phyloP scores from a whole-genome alignment of 805 yeast species.

The Brettanomyces nanus region DNA sequence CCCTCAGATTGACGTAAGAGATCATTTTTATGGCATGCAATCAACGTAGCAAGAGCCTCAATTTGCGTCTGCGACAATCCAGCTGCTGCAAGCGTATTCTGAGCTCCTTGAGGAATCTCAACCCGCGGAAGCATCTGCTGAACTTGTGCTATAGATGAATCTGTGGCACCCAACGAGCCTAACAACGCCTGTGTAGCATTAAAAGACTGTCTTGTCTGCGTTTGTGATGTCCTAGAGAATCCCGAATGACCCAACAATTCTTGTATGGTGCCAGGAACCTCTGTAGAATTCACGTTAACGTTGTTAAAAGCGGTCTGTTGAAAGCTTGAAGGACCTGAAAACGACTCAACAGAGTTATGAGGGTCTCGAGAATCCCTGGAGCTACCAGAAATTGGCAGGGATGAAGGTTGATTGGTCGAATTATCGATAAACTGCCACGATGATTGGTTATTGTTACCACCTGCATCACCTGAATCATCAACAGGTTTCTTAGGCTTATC shows the following conservation, averaged over 20 bases:
- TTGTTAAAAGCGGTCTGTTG: neutral
- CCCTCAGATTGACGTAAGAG: too few relatives aligned
- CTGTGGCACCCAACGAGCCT: neutral
- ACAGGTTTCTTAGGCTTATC: constrained; percentile 44
- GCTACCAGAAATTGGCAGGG: neutral
- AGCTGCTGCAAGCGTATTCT: constrained; percentile 50
- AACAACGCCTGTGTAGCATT: neutral
- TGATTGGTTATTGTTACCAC: neutral
- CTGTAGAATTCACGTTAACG: neutral
- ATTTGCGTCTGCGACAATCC: constrained; percentile 66
- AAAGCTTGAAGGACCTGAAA: too few relatives aligned
- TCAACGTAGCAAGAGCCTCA: constrained; percentile 62
- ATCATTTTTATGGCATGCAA: constrained; percentile 51
- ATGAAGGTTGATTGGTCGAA: neutral
- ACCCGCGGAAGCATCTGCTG: constrained; percentile 40
- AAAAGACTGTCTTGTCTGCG: neutral
- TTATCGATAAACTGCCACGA: neutral
- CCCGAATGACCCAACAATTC: constrained; percentile 10
- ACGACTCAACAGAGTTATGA: neutral
- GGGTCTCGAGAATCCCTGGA: neutral
- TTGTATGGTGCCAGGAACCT: constrained; percentile 25
- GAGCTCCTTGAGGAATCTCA: constrained; percentile 69
- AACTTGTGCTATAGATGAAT: neutral
- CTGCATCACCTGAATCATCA: neutral
- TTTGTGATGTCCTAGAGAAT: neutral